These are phyloP conservation scores for Calonectria pseudoturangicola DNA, from an alignment of 2,329 filamentous ascomycete species.

Conservation along the genomic window DNA sequence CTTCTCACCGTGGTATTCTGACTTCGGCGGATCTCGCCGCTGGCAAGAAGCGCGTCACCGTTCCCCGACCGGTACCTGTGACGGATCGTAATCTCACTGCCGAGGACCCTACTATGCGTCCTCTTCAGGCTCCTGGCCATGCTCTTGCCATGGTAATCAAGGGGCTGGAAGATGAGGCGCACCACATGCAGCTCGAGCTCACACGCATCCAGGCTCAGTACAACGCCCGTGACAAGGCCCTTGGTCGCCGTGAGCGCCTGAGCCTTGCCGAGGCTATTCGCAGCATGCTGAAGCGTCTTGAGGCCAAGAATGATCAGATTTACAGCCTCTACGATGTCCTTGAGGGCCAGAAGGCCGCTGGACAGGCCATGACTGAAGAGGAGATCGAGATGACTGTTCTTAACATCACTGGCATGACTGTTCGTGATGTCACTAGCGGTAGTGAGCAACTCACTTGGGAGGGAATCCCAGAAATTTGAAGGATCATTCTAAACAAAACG, in stretches of 20 bases:
- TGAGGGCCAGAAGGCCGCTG: constrained; percentile 83
- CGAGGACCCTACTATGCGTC: constrained; percentile 76
- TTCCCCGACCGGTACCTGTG: constrained; percentile 79
- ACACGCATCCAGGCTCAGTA: constrained; percentile 77
- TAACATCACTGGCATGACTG: constrained; percentile 69
- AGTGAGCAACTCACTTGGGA: constrained; percentile 66
- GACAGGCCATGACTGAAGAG: constrained; percentile 77
- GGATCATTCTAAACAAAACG: constrained; percentile 19
- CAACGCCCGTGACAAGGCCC: constrained; percentile 78
- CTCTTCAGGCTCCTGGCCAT: constrained; percentile 80
- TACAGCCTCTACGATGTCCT: constrained; percentile 90
- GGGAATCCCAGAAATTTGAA: constrained; percentile 59
- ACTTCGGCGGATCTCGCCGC: constrained; percentile 61
- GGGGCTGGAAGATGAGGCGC: constrained; percentile 85
- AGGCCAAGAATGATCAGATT: constrained; percentile 85
- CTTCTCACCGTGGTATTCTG: constrained; percentile 63
- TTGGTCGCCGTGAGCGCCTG: constrained; percentile 79
- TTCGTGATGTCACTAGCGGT: constrained; percentile 62
- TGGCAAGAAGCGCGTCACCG: constrained; percentile 76
- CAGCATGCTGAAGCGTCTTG: constrained; percentile 76
- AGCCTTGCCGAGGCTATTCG: constrained; percentile 77
- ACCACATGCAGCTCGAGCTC: constrained; percentile 84
- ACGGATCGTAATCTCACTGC: constrained; percentile 73
- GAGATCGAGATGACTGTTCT: constrained; percentile 79
- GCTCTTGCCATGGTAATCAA: constrained; percentile 91